Conservation (phyloP, 1,139 yeast genomes). For the Suhomyces anneliseae region DNA sequence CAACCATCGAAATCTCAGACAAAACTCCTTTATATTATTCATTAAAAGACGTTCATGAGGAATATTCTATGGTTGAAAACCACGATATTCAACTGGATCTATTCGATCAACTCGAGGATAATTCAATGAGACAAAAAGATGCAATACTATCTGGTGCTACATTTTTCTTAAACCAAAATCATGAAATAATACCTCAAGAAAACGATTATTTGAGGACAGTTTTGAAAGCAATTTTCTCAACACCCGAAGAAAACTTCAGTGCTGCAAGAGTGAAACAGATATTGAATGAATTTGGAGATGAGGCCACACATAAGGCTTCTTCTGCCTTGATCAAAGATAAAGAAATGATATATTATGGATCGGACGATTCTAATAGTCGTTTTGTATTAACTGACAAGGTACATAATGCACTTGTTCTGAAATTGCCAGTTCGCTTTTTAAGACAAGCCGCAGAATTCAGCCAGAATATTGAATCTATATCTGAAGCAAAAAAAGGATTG, state of each 20-base stretch:
- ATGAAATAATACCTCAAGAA: slow-evolving; percentile 17
- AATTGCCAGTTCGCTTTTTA: slow-evolving; percentile 43
- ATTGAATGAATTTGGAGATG: slow-evolving; percentile 45
- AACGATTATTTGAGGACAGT: slow-evolving; percentile 38
- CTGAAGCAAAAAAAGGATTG: slow-evolving; percentile 49
- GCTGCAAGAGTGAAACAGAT: slow-evolving; percentile 43
- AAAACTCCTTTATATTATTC: slow-evolving; percentile 37
- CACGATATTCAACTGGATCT: slow-evolving; percentile 26
- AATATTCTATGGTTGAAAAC: slow-evolving; percentile 27
- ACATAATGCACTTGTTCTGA: slow-evolving; percentile 38
- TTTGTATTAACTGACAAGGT: slow-evolving; percentile 63
- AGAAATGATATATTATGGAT: slow-evolving; percentile 53
- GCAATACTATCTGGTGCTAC: slow-evolving; percentile 35
- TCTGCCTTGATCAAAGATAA: slow-evolving; percentile 52
- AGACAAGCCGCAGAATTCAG: slow-evolving; percentile 47
- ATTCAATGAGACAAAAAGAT: slow-evolving; percentile 60
- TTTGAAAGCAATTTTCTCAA: slow-evolving; percentile 61
- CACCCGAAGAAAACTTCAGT: slow-evolving; percentile 50
- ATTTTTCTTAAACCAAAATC: slow-evolving; percentile 32
- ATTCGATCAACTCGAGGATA: slow-evolving; percentile 41
- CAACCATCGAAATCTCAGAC: slow-evolving; percentile 29
- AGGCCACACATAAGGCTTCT: slow-evolving; percentile 49
- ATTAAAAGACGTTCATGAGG: slow-evolving; percentile 27
- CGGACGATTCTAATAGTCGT: slow-evolving; percentile 44
- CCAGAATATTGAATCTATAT: slow-evolving; percentile 35